Evolutionary conservation across 805 yeast species (phyloP).

Genomic region (Suhomyces sp.): DNA sequence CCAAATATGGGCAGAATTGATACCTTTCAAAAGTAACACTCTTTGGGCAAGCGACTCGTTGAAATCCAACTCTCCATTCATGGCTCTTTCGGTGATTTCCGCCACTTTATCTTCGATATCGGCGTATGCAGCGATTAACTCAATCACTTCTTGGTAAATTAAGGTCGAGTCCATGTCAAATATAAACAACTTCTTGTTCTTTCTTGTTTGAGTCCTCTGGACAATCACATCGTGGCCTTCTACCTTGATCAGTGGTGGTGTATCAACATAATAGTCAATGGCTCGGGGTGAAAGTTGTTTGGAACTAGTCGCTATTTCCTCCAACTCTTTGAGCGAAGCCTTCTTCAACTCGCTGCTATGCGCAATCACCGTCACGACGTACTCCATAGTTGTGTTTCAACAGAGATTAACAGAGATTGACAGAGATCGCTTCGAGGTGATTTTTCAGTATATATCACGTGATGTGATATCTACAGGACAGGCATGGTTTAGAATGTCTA

Average conservation of each 20-base stretch:
- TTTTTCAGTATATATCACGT: background rate
- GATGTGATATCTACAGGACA: background rate
- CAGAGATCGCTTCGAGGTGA: background rate
- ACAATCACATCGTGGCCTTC: slow-evolving; percentile 29
- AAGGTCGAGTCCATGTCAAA: slow-evolving; percentile 98
- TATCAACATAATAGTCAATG: slow-evolving; percentile 16
- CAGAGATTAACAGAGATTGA: background rate
- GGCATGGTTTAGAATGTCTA: background rate
- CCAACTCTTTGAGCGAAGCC: slow-evolving; percentile 2
- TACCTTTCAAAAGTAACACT: slow-evolving; percentile 78
- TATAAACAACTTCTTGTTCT: slow-evolving; percentile 59
- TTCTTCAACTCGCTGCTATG: slow-evolving; percentile 11
- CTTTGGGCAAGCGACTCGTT: slow-evolving; percentile 73
- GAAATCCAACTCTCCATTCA: slow-evolving; percentile 96
- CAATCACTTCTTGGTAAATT: slow-evolving; percentile 95
- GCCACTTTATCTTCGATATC: slow-evolving; percentile 84
- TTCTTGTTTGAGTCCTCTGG: slow-evolving; percentile 24
- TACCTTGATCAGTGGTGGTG: background rate
- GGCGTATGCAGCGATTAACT: slow-evolving; percentile 92
- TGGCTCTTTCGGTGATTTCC: slow-evolving; percentile 85
- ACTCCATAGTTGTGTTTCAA: slow-evolving; percentile 1
- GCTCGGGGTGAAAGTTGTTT: slow-evolving; percentile 21
- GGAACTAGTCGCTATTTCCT: slow-evolving; percentile 5
- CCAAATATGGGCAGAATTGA: slow-evolving; percentile 70
- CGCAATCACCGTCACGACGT: slow-evolving; percentile 19